phyloP scores from a whole-genome alignment of 1,284 basidiomycete species.

The Peniophora sp. region DNA sequence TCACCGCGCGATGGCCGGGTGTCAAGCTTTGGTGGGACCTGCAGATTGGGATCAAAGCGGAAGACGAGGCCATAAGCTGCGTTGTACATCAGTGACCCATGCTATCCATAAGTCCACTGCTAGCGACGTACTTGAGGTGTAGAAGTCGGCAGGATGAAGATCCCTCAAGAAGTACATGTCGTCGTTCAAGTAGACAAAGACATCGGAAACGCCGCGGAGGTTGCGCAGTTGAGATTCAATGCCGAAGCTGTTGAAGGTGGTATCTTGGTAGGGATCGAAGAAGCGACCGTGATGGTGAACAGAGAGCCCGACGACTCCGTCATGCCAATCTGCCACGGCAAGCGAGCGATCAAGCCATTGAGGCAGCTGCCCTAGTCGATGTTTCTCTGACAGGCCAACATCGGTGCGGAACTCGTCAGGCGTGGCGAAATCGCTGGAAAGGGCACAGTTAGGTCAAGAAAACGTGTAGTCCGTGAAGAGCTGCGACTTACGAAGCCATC shows the following conservation, averaged over 20 bases:
- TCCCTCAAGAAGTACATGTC: conserved; percentile 19
- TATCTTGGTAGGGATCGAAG: conserved; percentile 17
- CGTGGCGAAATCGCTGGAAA: background rate
- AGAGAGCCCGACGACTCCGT: conserved; percentile 16
- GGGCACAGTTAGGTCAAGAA: background rate
- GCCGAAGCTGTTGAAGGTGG: conserved; percentile 21
- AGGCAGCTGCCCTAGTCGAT: conserved; percentile 16
- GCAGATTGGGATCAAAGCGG: conserved; percentile 17
- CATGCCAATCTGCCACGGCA: conserved; percentile 11
- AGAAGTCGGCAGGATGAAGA: conserved; percentile 17
- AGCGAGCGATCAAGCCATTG: conserved; percentile 15
- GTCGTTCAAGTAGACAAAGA: conserved; percentile 18
- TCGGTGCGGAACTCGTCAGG: background rate
- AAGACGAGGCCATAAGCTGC: conserved; percentile 26
- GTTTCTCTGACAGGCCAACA: background rate
- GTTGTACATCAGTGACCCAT: background rate
- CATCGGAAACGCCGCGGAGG: conserved; percentile 17
- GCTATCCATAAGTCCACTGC: no score
- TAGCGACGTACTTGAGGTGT: conserved; percentile 14
- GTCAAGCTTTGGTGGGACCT: conserved; percentile 15
- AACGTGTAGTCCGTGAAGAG: background rate
- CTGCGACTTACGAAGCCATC: background rate
- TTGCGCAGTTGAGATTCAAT: conserved; percentile 21
- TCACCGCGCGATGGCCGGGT: conserved; percentile 15
- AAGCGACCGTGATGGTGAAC: conserved; percentile 19